Conservation (phyloP, 116 monocot genomes). For the Iris pallida region DNA sequence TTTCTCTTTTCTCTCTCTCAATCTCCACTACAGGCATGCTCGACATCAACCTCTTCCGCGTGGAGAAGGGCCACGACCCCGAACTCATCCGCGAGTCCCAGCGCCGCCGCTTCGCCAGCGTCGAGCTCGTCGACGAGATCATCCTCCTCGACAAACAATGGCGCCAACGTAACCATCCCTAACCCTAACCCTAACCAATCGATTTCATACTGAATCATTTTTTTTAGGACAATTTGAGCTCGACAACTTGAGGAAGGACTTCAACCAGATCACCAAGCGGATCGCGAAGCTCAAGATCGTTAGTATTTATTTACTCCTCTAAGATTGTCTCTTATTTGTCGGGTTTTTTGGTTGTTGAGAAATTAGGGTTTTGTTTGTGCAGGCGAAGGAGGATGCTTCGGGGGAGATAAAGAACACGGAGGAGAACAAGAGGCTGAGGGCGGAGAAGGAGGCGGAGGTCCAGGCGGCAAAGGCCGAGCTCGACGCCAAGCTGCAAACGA, state of each 20-base stretch:
- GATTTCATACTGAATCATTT: not conserved
- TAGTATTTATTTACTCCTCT: not conserved
- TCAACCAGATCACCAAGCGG: slow-evolving; percentile 83
- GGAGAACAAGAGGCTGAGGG: slow-evolving; percentile 13
- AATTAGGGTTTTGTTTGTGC: slow-evolving; percentile 7
- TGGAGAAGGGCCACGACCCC: slow-evolving; percentile 80
- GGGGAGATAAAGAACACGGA: slow-evolving; percentile 47
- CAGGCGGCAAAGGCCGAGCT: slow-evolving; percentile 17
- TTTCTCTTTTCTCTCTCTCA: too few relatives aligned
- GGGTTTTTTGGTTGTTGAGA: not conserved
- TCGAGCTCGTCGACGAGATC: slow-evolving; percentile 81
- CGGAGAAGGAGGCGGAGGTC: slow-evolving; percentile 18
- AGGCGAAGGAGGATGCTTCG: slow-evolving; percentile 73
- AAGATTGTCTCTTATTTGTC: not conserved
- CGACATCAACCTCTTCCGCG: slow-evolving; percentile 84
- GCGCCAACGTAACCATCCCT: slow-evolving; percentile 56
- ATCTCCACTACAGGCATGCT: slow-evolving; percentile 40
- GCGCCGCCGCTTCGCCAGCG: slow-evolving; percentile 76
- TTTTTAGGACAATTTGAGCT: slow-evolving; percentile 82
- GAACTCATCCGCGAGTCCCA: slow-evolving; percentile 88
- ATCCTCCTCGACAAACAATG: slow-evolving; percentile 92
- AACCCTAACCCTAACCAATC: not conserved
- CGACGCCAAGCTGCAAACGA: slow-evolving; percentile 9
- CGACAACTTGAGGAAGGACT: slow-evolving; percentile 68
- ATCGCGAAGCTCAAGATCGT: slow-evolving; percentile 71